Evolutionary conservation across 768 basidiomycete genomes (phyloP), one percentile per base, ranked within the genome.

Genomic region (Leccinum disarticulatum): DNA sequence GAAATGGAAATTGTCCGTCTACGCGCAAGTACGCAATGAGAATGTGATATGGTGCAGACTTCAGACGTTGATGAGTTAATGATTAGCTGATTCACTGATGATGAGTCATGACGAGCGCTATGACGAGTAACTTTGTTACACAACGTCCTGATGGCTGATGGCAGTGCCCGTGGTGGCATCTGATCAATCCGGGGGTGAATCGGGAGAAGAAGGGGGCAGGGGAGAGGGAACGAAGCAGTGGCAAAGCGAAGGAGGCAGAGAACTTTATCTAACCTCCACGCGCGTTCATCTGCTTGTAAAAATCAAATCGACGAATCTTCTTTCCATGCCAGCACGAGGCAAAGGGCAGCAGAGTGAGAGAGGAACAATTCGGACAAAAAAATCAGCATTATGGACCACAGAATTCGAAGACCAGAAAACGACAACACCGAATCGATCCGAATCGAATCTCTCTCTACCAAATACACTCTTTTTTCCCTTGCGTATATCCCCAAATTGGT

Each of bases 221-320:
- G 41, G 10, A 9, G 17, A 19, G n/a, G n/a, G 41, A 19, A 10
- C n/a, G n/a, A 43, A 19, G 10, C 4, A n/a, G 41, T 43, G n/a
- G n/a, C 17, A n/a, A 43, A 43, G 10, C n/a, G n/a, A 43, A 19
- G 41, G 41, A 19, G 10, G 31, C 31, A 31, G 31, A 31, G 10
- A 31, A 31, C 10, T 31, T 31, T 31, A 10, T 31, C 31, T 31
- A 11, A 31, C 31, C 10, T 43, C n/a, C n/a, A 10, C 41, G 41
- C 41, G 41, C 10, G n/a, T 43, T 22, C 22, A 22, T 22, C 19
- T 5, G 5, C 55, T 60, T 13, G 50, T 48, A 59, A 60, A 60
- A 57, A 66, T 72, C 61, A 72, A 63, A 72, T 70, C 38, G 13
- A 14, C 46, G 61, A 59, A 70, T 59, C 43, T 68, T 70, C 53